Base-by-base conservation (phyloP, 257 asterid genomes). In the Apocynum venetum region DNA sequence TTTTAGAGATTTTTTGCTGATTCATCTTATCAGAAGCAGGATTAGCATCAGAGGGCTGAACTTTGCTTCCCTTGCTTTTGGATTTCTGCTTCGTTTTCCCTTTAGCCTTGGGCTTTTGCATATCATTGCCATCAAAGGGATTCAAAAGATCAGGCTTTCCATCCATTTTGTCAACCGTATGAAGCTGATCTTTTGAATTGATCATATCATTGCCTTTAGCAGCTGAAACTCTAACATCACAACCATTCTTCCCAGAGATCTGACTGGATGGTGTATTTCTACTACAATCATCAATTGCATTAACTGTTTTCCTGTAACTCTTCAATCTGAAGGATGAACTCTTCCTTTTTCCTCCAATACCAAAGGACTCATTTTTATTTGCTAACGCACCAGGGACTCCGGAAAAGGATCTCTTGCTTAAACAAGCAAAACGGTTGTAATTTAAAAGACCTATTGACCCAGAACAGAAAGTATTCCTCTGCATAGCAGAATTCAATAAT, bases 381-480 rank as follows among this genome's bases (percentile, higher is more conserved):
- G 53, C 51, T 44, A 73, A 78, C 4, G 84, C 83, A 80, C 85
- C 87, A 7, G 94, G 82, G 53, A 82, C 84, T 73, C 77, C 88
- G 68, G 89, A 91, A 83, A 86, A 85, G 69, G 85, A 80, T 74
- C 91, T 88, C 77, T 82, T 79, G 63, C 83, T 59, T 60, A 85
- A 74, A 69, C 81, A 9, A 36, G 35, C 75, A 77, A 53, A 87
- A 79, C 75, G 76, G 78, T 80, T 73, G 38, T 85, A 78, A 65
- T 72, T 67, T 55, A 52, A 75, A 63, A 83, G 83, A 52, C 80
- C 77, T 57, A 80, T 55, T 76, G 86, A 77, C 74, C 88, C 83
- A 79, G 65, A 77, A 74, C 78, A 73, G 49, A 76, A 77, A 64
- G 79, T 72, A 59, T 77, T 87, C 64, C 71, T 80, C 77, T 84